These are phyloP conservation scores for Silene coronaria DNA, from an alignment of 179 eudicot species.

Conservation along the genomic window DNA sequence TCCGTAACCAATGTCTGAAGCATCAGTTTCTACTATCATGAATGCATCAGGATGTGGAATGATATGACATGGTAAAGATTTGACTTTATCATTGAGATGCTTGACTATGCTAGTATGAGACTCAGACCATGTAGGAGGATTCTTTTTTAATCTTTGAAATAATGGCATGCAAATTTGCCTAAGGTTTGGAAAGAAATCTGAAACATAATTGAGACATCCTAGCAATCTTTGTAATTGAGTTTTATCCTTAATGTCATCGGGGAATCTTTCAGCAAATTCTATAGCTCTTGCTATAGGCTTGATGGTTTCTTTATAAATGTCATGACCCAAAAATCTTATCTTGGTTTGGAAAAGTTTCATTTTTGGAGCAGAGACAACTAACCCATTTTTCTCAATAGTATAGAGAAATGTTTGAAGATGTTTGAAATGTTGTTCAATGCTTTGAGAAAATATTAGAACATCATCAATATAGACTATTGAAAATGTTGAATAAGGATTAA, in stretches of 20 bases:
- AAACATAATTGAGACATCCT: not conserved
- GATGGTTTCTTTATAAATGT: too few species aligned
- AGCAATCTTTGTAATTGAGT: not conserved
- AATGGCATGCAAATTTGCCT: not conserved
- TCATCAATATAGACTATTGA: slow-evolving; percentile 4
- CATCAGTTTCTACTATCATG: not conserved
- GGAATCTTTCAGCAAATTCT: not conserved
- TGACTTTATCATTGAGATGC: not conserved
- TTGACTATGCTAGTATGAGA: not conserved
- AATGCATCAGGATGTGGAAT: not conserved
- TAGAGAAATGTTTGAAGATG: not conserved
- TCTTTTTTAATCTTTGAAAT: not conserved
- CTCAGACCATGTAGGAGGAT: not conserved
- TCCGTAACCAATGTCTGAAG: not conserved
- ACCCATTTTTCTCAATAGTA: too few species aligned
- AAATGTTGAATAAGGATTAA: too few species aligned
- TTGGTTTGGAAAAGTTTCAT: too few species aligned
- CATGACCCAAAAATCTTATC: too few species aligned
- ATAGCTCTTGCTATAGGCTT: not conserved
- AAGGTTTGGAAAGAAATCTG: not conserved
- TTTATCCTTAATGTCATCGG: not conserved
- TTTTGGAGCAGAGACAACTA: too few species aligned
- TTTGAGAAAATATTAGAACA: not conserved
- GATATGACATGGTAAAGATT: not conserved
- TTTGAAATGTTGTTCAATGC: not conserved